These are phyloP conservation scores for Xylariaceae sp. DNA, from an alignment of 2,329 filamentous ascomycete species.

Conservation along the genomic window DNA sequence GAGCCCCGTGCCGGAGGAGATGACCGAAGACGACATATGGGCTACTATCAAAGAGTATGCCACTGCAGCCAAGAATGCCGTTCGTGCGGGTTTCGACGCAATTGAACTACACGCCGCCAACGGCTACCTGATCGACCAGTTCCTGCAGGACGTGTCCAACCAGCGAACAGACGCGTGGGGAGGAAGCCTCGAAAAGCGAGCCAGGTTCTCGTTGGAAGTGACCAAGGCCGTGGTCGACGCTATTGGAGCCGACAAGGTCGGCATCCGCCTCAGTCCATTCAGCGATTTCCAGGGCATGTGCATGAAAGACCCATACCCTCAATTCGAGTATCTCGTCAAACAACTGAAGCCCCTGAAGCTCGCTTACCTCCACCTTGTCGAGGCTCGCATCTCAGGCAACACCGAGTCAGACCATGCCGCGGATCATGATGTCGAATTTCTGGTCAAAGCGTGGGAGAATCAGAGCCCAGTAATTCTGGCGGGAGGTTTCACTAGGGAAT, in stretches of 20 bases:
- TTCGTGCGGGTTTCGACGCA: conserved; percentile 66
- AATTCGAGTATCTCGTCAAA: conserved; percentile 53
- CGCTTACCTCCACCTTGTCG: conserved; percentile 57
- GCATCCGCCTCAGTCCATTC: conserved; percentile 54
- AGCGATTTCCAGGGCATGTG: conserved; percentile 56
- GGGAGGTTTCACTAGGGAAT: conserved; percentile 39
- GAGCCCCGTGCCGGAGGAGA: conserved; percentile 54
- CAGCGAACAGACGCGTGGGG: conserved; percentile 55
- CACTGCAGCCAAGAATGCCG: conserved; percentile 52
- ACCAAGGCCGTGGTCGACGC: conserved; percentile 50
- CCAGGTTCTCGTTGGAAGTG: conserved; percentile 52
- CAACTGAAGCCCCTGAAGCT: conserved; percentile 51
- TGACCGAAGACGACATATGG: conserved; percentile 66
- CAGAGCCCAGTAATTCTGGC: conserved; percentile 46
- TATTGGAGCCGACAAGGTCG: conserved; percentile 47
- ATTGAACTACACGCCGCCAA: conserved; percentile 49
- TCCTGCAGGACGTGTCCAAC: conserved; percentile 55
- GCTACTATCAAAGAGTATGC: conserved; percentile 60
- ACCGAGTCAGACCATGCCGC: conserved; percentile 37
- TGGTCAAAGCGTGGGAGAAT: conserved; percentile 44
- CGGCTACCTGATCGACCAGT: conserved; percentile 56
- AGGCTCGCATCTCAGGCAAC: conserved; percentile 46
- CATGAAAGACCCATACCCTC: conserved; percentile 54
- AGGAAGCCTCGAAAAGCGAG: conserved; percentile 54
- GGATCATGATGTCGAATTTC: conserved; percentile 40